Conservation (phyloP, 2,329 filamentous ascomycete genomes). For the Penicillium sp. region DNA sequence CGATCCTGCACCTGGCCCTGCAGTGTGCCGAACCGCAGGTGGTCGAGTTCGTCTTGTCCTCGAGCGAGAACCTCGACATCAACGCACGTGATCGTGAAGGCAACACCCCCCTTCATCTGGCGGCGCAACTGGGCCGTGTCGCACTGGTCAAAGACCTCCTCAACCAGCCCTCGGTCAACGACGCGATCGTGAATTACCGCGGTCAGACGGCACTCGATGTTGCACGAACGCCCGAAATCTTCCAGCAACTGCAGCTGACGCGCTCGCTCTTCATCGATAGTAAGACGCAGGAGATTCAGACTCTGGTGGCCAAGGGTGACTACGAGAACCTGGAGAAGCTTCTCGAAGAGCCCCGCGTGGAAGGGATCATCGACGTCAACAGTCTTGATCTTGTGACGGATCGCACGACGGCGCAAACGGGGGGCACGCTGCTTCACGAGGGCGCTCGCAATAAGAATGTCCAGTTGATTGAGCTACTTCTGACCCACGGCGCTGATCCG, state of each 20-base stretch:
- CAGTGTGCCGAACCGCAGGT: conserved; percentile 91
- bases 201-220: conserved; percentile 83
- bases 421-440: conserved; percentile 91
- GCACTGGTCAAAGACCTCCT: conserved; percentile 78
- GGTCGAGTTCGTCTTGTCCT: conserved; percentile 86
- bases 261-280: conserved; percentile 83
- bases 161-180: conserved; percentile 77
- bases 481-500: conserved; percentile 91
- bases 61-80: conserved; percentile 66
- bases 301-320: conserved; percentile 64
- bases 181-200: conserved; percentile 75
- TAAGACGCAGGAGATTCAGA: conserved; percentile 78
- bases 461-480: conserved; percentile 78
- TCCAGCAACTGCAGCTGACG: conserved; percentile 86
- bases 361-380: conserved; percentile 86
- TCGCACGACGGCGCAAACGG: conserved; percentile 65
- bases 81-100: conserved; percentile 90
- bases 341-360: conserved; percentile 76
- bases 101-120: conserved; percentile 87
- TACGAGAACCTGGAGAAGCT: conserved; percentile 74
- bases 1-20: conserved; percentile 85
- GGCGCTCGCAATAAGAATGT: conserved; percentile 82
- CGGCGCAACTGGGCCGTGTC: conserved; percentile 72
- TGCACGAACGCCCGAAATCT: conserved; percentile 87
- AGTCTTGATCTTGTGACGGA: conserved; percentile 83